phyloP scores from a whole-genome alignment of 1,284 basidiomycete genomes.

The Sanghuangporus baumii region DNA sequence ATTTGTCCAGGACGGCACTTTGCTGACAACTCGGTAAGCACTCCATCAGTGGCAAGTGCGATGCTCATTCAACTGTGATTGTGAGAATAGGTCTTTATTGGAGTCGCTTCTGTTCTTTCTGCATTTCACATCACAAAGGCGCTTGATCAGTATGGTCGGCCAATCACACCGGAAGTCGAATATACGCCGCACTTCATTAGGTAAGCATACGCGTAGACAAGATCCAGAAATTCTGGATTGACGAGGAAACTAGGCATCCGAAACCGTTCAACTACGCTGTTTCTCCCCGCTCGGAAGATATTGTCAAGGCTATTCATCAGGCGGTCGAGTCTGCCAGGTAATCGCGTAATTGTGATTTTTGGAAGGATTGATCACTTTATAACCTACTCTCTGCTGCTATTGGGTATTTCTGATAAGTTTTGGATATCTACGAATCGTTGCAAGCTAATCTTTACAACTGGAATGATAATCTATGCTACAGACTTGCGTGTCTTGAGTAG shows the following conservation, averaged over 20 bases:
- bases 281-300: conserved; percentile 5
- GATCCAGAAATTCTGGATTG: background rate
- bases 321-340: background rate
- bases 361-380: too few species aligned
- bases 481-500: too few species aligned
- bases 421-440: too few species aligned
- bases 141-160: conserved; percentile 6
- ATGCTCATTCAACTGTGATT: background rate
- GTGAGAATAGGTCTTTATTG: conserved; percentile 4
- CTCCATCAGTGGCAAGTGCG: background rate
- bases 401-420: too few species aligned
- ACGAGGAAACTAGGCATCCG: conserved; percentile 4
- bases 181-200: conserved; percentile 1
- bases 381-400: too few species aligned
- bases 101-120: conserved; percentile 7
- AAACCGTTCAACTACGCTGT: conserved; percentile 13
- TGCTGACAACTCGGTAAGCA: conserved; percentile 8
- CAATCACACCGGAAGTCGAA: conserved; percentile 1
- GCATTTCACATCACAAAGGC: conserved; percentile 13
- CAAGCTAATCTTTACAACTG: too few species aligned
- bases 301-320: conserved; percentile 1
- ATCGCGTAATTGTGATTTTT: background rate
- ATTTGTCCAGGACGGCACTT: conserved; percentile 15
- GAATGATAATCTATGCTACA: too few species aligned
- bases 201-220: background rate